phyloP scores from a whole-genome alignment of 306 rosid species.

The Sphenostylis stenocarpa region DNA sequence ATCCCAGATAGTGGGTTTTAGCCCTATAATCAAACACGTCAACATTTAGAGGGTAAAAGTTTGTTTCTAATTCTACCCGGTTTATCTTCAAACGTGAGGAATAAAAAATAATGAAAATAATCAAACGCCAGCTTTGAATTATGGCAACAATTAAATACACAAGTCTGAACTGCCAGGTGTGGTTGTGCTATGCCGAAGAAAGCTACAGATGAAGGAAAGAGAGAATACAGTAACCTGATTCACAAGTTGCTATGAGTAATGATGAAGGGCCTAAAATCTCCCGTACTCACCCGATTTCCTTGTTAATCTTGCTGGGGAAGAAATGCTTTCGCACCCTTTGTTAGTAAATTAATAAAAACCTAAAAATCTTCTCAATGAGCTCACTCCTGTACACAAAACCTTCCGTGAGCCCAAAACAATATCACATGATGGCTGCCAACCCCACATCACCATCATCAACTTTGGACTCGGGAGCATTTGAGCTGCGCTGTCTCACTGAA shows the following conservation, averaged over 20 bases:
- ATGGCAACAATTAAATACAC: constrained; percentile 14
- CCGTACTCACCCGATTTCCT: constrained; percentile 19
- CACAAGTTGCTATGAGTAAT: constrained; percentile 24
- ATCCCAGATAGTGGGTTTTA: neutral
- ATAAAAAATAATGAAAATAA: neutral
- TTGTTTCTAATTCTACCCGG: neutral
- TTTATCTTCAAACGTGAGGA: neutral
- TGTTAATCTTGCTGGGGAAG: constrained; percentile 12
- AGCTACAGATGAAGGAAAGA: constrained; percentile 10
- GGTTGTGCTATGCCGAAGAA: constrained; percentile 21
- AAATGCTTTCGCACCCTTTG: constrained; percentile 15
- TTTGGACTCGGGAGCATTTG: constrained; percentile 57
- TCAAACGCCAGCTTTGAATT: constrained; percentile 10
- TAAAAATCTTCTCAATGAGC: constrained; percentile 27
- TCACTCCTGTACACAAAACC: constrained; percentile 72
- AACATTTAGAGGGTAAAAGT: neutral
- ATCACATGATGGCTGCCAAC: constrained; percentile 74
- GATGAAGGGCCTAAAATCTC: constrained; percentile 39
- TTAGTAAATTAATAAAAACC: constrained; percentile 5
- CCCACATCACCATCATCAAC: constrained; percentile 70
- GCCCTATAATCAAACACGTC: too few species aligned
- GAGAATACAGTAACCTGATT: constrained; percentile 1
- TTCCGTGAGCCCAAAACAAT: constrained; percentile 37
- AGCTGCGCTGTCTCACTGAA: constrained; percentile 75
- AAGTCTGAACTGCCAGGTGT: constrained; percentile 13